These are phyloP conservation scores for Colletotrichum salicis DNA, from an alignment of 2,329 filamentous ascomycete genomes.

Conservation along the genomic window DNA sequence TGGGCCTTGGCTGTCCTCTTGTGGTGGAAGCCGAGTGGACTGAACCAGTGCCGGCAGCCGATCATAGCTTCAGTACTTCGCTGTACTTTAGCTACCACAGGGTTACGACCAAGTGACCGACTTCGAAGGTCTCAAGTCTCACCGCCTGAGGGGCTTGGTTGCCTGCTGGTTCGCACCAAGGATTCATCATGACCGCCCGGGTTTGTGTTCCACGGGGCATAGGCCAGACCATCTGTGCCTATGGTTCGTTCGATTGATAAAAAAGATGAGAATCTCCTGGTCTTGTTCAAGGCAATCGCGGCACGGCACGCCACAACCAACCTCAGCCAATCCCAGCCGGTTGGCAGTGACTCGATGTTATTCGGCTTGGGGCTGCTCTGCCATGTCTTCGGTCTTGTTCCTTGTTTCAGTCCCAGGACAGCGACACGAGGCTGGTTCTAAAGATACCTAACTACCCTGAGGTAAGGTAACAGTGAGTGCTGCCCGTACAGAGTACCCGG, in stretches of 20 bases:
- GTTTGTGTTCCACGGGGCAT: not conserved
- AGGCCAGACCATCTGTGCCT: not conserved
- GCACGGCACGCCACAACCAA: not conserved
- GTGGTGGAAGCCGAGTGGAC: not conserved
- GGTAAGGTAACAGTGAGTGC: not conserved
- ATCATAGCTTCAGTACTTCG: not conserved
- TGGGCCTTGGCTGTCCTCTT: not conserved
- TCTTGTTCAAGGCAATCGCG: not conserved
- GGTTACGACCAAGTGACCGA: not conserved
- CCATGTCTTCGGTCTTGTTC: not conserved
- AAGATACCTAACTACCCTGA: not conserved
- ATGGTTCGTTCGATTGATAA: not conserved
- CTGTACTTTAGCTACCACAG: not conserved
- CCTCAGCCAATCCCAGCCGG: not conserved
- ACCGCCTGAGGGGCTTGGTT: conserved; percentile 18
- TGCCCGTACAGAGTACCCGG: not conserved
- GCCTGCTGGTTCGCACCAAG: not conserved
- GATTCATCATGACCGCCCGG: not conserved
- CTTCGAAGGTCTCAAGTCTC: conserved; percentile 1
- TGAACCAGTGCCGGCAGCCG: conserved; percentile 23
- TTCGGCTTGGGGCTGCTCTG: not conserved
- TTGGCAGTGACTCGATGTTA: not conserved
- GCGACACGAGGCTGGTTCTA: not conserved
- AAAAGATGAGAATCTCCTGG: too few relatives aligned
- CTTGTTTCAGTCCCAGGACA: not conserved